These are phyloP conservation scores for Solanum sitiens DNA, from an alignment of 257 asterid species.

Conservation along the genomic window DNA sequence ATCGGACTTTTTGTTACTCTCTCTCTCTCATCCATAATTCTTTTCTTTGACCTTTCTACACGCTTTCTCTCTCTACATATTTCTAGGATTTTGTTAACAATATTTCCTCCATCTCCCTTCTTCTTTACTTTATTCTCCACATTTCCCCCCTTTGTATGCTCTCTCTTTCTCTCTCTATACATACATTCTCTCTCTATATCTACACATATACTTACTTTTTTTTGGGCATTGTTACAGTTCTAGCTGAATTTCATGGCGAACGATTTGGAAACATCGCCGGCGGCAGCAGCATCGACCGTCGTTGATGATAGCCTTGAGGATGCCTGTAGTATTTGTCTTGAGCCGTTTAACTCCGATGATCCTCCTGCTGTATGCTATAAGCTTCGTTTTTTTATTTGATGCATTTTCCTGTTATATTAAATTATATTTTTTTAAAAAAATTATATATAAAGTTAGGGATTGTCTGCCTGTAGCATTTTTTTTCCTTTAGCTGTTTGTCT, in stretches of 20 bases:
- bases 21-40: conserved; percentile 11
- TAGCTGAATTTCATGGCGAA: conserved; percentile 1
- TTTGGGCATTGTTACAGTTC: neutral
- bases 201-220: neutral
- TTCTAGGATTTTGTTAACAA: conserved; percentile 2
- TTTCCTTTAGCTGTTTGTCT: conserved; percentile 27
- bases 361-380: conserved; percentile 30
- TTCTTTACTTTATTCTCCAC: neutral
- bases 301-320: conserved; percentile 38
- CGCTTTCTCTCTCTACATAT: conserved; percentile 8
- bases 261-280: conserved; percentile 6
- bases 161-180: neutral
- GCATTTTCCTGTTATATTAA: neutral
- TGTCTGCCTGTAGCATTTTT: conserved; percentile 25
- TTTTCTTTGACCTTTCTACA: conserved; percentile 27
- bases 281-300: neutral
- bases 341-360: conserved; percentile 31
- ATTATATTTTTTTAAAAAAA: neutral
- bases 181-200: neutral
- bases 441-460: neutral
- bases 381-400: neutral
- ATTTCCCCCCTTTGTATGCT: conserved; percentile 1
- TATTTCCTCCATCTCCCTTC: neutral
- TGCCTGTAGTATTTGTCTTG: conserved; percentile 46
- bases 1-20: conserved; percentile 10